Evolutionary conservation across 805 yeast species (phyloP).

Genomic region (Maudiozyma pseudohumilis): DNA sequence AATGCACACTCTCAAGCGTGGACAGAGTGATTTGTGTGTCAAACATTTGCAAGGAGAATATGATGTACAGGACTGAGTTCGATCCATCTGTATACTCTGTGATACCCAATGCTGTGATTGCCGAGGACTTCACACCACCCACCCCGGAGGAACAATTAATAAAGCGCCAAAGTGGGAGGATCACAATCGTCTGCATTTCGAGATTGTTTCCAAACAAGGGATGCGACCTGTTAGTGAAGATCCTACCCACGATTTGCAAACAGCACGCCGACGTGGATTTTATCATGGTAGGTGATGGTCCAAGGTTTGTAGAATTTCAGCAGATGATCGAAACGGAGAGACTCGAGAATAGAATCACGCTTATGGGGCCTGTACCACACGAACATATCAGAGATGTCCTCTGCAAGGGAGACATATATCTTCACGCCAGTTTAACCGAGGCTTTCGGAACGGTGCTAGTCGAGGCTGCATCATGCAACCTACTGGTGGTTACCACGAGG

Average conservation of each 20-base stretch:
- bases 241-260: constrained; percentile 74
- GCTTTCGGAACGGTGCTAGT: constrained; percentile 96
- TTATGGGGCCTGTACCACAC: constrained; percentile 81
- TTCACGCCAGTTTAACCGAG: constrained; percentile 90
- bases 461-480: constrained; percentile 95
- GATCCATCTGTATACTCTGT: constrained; percentile 76
- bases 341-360: constrained; percentile 76
- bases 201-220: constrained; percentile 94
- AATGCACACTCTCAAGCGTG: constrained; percentile 73
- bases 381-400: constrained; percentile 88
- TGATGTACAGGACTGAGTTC: constrained; percentile 75
- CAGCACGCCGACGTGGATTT: constrained; percentile 57
- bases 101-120: constrained; percentile 91
- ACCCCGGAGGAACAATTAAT: constrained; percentile 1
- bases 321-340: constrained; percentile 87
- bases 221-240: constrained; percentile 74
- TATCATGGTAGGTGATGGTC: constrained; percentile 94
- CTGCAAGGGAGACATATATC: constrained; percentile 86
- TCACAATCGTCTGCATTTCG: constrained; percentile 85
- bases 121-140: constrained; percentile 66
- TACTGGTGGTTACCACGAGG: constrained; percentile 84
- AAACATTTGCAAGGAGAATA: constrained; percentile 92
- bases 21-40: constrained; percentile 96
- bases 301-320: constrained; percentile 84
- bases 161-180: constrained; percentile 22